These are phyloP conservation scores for Helianthus tuberosus DNA, from an alignment of 129 eudicot genomes.

Conservation along the genomic window DNA sequence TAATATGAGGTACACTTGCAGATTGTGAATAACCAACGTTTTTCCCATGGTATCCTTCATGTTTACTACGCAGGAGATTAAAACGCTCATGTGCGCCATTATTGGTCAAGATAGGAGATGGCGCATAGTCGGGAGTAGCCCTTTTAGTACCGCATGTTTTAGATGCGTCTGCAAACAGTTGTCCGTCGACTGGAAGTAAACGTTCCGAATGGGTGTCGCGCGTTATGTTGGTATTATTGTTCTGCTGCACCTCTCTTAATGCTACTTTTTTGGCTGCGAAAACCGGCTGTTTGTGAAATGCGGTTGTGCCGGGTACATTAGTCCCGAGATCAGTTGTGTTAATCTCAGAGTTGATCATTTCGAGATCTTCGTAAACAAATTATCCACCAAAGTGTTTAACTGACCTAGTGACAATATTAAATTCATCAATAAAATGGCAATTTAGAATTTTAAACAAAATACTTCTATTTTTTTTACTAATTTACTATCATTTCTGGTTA, in stretches of 20 bases:
- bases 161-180: constrained; percentile 37
- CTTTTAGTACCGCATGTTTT: constrained; percentile 59
- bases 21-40: constrained; percentile 28
- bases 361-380: not conserved
- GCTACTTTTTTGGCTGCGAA: constrained; percentile 51
- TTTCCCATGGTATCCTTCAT: constrained; percentile 51
- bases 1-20: constrained; percentile 26
- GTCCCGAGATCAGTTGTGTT: constrained; percentile 26
- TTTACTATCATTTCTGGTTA: no score
- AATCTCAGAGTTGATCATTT: constrained; percentile 56
- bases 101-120: constrained; percentile 34
- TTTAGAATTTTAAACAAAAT: no score
- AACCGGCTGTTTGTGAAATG: constrained; percentile 44
- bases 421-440: not conserved
- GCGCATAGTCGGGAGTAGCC: constrained; percentile 53
- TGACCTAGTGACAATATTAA: constrained; percentile 22
- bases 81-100: constrained; percentile 51
- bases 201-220: constrained; percentile 37
- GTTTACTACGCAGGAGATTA: constrained; percentile 47
- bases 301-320: constrained; percentile 31
- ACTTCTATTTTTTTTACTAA: no score
- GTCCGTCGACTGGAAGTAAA: constrained; percentile 35
- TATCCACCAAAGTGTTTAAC: constrained; percentile 16
- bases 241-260: constrained; percentile 66
- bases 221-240: constrained; percentile 40